Evolutionary conservation across 2,329 filamentous ascomycete species (phyloP).

Genomic region (Fusarium anguioides): DNA sequence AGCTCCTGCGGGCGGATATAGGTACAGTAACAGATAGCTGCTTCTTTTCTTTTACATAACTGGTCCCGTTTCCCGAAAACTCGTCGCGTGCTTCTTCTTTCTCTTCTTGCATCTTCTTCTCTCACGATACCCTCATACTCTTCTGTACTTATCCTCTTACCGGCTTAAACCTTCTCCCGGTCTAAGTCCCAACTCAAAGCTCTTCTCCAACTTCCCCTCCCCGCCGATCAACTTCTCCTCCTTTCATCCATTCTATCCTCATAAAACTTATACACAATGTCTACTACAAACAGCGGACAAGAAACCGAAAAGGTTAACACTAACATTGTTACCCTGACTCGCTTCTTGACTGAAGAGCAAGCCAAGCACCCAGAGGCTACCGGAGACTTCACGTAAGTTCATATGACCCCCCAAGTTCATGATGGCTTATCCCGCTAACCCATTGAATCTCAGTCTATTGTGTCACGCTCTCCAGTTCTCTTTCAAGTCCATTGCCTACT

Average conservation of each 20-base stretch:
- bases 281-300: conserved; percentile 54
- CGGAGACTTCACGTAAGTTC: conserved; percentile 91
- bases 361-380: conserved; percentile 92
- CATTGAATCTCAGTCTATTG: conserved; percentile 71
- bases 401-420: conserved; percentile 11
- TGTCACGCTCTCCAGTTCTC: conserved; percentile 99
- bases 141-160: conserved; percentile 5
- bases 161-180: conserved; percentile 33
- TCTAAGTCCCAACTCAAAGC: conserved; percentile 16
- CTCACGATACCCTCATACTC: conserved; percentile 34
- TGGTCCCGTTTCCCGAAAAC: conserved; percentile 29
- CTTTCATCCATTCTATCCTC: conserved; percentile 19
- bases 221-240: conserved; percentile 23
- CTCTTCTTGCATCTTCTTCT: conserved; percentile 13
- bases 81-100: conserved; percentile 29
- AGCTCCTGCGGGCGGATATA: not conserved
- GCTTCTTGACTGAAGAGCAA: conserved; percentile 97
- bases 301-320: conserved; percentile 89
- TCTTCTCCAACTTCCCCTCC: conserved; percentile 28
- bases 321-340: conserved; percentile 93
- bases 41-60: conserved; percentile 21
- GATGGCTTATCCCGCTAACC: conserved; percentile 28
- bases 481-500: conserved; percentile 99
- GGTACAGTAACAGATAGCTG: no score
- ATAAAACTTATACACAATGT: conserved; percentile 47